Percentiles rank a stretch among this genome's conserved stretches.
These are phyloP conservation scores for Termitomyces sp. DNA, from an alignment of 768 basidiomycete genomes.

Conservation along the genomic window DNA sequence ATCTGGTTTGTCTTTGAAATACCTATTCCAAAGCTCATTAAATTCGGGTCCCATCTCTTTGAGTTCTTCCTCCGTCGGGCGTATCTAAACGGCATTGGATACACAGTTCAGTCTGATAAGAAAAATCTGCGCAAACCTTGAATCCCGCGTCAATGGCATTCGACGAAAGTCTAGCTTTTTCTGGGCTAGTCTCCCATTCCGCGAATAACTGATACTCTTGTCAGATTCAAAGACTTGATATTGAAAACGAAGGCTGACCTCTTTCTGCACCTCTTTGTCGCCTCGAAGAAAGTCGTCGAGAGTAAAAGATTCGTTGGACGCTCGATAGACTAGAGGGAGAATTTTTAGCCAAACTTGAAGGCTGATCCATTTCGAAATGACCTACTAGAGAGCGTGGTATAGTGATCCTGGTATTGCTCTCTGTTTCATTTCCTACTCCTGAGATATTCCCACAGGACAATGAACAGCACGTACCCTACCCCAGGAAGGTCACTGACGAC, in stretches of 20 bases:
- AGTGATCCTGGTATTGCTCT: conserved; percentile 71
- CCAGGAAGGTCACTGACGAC: conserved; percentile 67
- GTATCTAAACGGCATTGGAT: conserved; percentile 36
- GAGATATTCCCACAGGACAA: background rate
- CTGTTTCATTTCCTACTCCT: conserved; percentile 21
- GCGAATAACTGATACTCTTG: conserved; percentile 39
- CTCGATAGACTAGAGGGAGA: conserved; percentile 47
- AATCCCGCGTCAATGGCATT: conserved; percentile 74
- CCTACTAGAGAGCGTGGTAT: conserved; percentile 60
- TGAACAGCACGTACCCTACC: conserved; percentile 42
- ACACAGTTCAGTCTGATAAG: background rate
- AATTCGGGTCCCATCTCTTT: conserved; percentile 80
- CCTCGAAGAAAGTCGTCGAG: conserved; percentile 69
- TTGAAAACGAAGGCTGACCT: conserved; percentile 28
- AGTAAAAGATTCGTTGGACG: conserved; percentile 57
- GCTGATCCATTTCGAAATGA: background rate
- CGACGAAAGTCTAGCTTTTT: conserved; percentile 62
- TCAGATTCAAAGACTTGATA: background rate
- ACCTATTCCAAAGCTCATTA: conserved; percentile 58
- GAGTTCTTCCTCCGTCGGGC: conserved; percentile 61
- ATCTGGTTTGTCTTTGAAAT: conserved; percentile 78
- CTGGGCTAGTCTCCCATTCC: conserved; percentile 62
- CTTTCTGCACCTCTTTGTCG: conserved; percentile 49
- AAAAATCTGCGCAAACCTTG: conserved; percentile 34
- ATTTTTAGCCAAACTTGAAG: background rate